Conservation (phyloP, 139 green algal species). For the Pseudopediastrum boryanum region DNA sequence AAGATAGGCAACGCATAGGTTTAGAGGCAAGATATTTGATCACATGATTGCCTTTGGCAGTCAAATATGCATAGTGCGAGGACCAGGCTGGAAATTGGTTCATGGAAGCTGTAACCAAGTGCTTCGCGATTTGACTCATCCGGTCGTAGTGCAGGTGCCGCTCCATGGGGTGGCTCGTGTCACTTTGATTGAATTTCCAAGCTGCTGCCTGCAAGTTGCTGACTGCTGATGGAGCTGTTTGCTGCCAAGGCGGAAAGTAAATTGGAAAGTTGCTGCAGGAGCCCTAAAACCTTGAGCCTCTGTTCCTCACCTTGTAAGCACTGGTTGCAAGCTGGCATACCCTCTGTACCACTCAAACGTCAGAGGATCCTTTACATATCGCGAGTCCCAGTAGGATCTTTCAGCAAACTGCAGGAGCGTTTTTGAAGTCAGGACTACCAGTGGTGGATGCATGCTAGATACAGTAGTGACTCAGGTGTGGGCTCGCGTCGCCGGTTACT, state of each 20-base stretch:
- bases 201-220: not conserved
- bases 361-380: not conserved
- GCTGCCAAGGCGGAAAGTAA: not conserved
- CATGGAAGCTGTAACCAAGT: no score
- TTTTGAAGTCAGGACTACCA: no score
- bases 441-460: no score
- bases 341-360: slow-evolving; percentile 37
- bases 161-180: not conserved
- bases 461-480: no score
- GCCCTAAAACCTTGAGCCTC: no score
- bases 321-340: slow-evolving; percentile 8
- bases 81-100: no score
- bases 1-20: no score
- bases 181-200: not conserved
- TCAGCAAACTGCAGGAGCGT: not conserved
- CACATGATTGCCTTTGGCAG: no score
- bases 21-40: no score
- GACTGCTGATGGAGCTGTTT: not conserved
- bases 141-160: not conserved
- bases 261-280: not conserved
- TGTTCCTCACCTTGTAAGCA: slow-evolving; percentile 21
- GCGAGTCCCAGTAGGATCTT: slow-evolving; percentile 8
- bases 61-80: no score
- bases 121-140: not conserved
- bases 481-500: no score